These are phyloP conservation scores for Cyamopsis tetragonoloba DNA, from an alignment of 306 rosid genomes.

Conservation along the genomic window DNA sequence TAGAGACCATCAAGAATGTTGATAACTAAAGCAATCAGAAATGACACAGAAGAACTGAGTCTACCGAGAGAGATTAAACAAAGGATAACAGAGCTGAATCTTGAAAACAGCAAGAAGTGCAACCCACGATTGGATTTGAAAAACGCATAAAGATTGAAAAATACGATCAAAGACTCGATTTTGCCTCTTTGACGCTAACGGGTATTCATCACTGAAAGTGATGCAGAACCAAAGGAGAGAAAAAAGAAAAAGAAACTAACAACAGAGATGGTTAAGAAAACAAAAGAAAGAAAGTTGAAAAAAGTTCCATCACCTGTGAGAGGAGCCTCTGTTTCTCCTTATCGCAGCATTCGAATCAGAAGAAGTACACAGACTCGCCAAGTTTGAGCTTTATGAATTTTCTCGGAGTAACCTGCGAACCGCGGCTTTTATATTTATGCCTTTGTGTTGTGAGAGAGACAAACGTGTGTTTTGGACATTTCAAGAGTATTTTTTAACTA, in stretches of 20 bases:
- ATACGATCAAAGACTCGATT: not conserved
- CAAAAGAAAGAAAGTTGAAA: not conserved
- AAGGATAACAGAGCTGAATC: not conserved
- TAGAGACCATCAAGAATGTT: not conserved
- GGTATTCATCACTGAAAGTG: not conserved
- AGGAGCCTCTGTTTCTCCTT: not conserved
- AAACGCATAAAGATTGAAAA: conserved; percentile 16
- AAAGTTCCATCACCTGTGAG: conserved; percentile 3
- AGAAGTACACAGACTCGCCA: not conserved
- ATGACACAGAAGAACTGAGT: too few relatives aligned
- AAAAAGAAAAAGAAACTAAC: not conserved
- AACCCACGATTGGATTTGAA: conserved; percentile 8
- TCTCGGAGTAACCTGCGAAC: not conserved
- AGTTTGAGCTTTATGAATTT: conserved; percentile 3
- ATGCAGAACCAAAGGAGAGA: not conserved
- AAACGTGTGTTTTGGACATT: not conserved
- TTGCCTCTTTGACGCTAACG: not conserved
- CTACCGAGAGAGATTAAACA: too few relatives aligned
- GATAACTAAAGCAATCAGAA: not conserved
- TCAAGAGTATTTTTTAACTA: too few relatives aligned
- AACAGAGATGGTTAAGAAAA: too few relatives aligned
- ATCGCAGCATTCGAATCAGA: not conserved
- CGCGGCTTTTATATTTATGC: not conserved
- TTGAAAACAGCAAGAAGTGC: not conserved
- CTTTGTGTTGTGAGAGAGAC: not conserved